Evolutionary conservation across 2,329 filamentous ascomycete genomes (phyloP).

Genomic region (Cyphellophora attinorum): DNA sequence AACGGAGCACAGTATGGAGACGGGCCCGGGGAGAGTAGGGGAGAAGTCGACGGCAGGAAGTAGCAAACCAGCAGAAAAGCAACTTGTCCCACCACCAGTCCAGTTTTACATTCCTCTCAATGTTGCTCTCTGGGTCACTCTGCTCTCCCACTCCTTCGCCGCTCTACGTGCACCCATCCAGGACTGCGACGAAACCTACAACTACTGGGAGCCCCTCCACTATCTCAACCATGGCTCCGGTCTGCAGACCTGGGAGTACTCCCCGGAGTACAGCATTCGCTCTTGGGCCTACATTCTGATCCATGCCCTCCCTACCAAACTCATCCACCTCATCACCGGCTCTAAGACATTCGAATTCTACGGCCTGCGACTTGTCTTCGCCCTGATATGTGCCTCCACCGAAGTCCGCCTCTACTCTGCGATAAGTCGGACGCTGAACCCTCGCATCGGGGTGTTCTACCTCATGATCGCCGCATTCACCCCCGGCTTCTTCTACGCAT

Average conservation of each 20-base stretch:
- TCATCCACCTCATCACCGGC: conserved; percentile 47
- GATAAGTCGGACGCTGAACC: conserved; percentile 66
- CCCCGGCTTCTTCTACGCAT: conserved; percentile 89
- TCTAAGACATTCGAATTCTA: conserved; percentile 66
- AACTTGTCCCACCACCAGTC: conserved; percentile 12
- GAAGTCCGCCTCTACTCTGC: conserved; percentile 74
- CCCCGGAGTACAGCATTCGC: conserved; percentile 84
- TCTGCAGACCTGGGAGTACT: conserved; percentile 97
- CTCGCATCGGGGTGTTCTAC: conserved; percentile 77
- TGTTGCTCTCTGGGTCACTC: conserved; percentile 70
- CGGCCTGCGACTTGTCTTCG: conserved; percentile 67
- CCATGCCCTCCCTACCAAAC: conserved; percentile 63
- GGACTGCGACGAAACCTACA: conserved; percentile 97
- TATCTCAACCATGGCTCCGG: conserved; percentile 90
- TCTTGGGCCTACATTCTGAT: conserved; percentile 86
- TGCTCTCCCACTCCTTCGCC: conserved; percentile 63
- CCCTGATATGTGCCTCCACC: conserved; percentile 66
- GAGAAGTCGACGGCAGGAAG: not conserved
- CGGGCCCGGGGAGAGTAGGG: no score
- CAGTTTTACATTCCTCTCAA: conserved; percentile 61
- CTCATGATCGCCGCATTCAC: conserved; percentile 66
- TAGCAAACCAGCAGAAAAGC: conserved; percentile 3
- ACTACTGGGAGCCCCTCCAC: conserved; percentile 97
- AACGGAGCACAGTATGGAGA: no score
- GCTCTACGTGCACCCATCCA: conserved; percentile 84